Evolutionary conservation across 2,329 filamentous ascomycete genomes (phyloP).

Genomic region (Cladorrhinum sp.): DNA sequence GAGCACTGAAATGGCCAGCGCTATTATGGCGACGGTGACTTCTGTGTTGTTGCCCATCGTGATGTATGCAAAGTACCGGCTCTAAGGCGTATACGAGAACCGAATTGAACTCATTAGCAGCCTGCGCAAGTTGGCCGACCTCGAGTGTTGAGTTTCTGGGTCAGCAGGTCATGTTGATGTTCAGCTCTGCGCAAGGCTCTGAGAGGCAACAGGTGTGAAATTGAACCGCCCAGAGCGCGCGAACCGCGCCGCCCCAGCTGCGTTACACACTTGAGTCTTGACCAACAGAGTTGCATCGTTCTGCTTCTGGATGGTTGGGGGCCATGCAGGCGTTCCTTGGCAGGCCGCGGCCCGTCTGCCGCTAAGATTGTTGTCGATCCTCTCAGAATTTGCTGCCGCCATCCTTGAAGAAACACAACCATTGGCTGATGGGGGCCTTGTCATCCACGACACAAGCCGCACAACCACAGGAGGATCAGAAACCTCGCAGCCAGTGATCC

Average conservation of each 20-base stretch:
- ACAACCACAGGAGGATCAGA: too few relatives aligned
- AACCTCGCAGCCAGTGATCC: too few relatives aligned
- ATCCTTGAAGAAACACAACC: not conserved
- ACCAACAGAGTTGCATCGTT: not conserved
- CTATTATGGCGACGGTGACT: constrained; percentile 36
- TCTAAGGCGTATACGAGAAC: not conserved
- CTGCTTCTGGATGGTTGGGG: not conserved
- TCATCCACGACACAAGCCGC: not conserved
- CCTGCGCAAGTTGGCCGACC: too few relatives aligned
- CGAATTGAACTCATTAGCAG: not conserved
- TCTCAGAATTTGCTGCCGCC: not conserved
- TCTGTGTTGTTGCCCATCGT: not conserved
- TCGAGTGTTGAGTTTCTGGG: not conserved
- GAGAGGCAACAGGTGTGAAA: not conserved
- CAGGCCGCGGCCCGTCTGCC: not conserved
- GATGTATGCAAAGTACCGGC: not conserved
- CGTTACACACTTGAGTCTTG: not conserved
- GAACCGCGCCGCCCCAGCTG: not conserved
- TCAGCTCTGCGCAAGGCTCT: not conserved
- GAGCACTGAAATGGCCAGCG: constrained; percentile 45
- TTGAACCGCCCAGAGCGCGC: not conserved
- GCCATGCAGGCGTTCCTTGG: not conserved
- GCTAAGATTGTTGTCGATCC: not conserved
- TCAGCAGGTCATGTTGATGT: not conserved
- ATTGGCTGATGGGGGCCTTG: not conserved